A percentile compares a stretch with the other conserved stretches of the same genome.
Conservation (phyloP, 768 basidiomycete species). For the Phylloporus sp. region DNA sequence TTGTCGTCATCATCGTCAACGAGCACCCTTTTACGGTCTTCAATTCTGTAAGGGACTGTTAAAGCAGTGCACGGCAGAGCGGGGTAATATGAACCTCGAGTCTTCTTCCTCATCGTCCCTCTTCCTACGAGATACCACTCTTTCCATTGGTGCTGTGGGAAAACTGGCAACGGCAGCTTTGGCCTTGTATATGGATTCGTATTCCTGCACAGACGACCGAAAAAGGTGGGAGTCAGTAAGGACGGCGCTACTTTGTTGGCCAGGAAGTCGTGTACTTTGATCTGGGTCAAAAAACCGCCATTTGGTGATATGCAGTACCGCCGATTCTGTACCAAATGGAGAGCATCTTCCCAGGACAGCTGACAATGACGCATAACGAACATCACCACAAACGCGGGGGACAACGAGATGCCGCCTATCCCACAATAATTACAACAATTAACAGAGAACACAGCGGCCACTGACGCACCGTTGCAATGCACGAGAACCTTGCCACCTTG, state of each 20-base stretch:
- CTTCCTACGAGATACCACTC: conserved; percentile 54
- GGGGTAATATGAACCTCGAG: conserved; percentile 26
- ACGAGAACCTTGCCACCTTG: conserved; percentile 74
- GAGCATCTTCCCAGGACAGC: conserved; percentile 81
- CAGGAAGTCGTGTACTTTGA: conserved; percentile 54
- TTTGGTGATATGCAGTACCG: conserved; percentile 94
- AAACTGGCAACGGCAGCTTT: conserved; percentile 60
- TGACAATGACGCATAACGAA: conserved; percentile 85
- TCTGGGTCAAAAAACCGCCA: conserved; percentile 85
- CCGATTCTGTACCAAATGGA: conserved; percentile 84
- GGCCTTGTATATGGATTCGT: conserved; percentile 88
- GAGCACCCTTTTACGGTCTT: conserved; percentile 41
- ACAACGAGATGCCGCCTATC: conserved; percentile 80
- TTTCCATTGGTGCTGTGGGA: conserved; percentile 39
- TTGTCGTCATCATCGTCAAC: conserved; percentile 31
- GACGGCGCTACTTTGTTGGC: not conserved
- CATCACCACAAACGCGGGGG: conserved; percentile 88
- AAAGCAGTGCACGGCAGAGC: not conserved
- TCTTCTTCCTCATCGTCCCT: conserved; percentile 74
- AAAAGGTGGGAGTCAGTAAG: conserved; percentile 1
- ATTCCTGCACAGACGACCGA: conserved; percentile 52
- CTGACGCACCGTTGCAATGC: conserved; percentile 71
- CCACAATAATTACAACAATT: not conserved
- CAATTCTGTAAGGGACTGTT: conserved; percentile 25
- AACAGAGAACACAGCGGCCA: not conserved